These are phyloP conservation scores for Metarhizium sp. DNA, from an alignment of 2,329 filamentous ascomycete genomes.

Conservation along the genomic window DNA sequence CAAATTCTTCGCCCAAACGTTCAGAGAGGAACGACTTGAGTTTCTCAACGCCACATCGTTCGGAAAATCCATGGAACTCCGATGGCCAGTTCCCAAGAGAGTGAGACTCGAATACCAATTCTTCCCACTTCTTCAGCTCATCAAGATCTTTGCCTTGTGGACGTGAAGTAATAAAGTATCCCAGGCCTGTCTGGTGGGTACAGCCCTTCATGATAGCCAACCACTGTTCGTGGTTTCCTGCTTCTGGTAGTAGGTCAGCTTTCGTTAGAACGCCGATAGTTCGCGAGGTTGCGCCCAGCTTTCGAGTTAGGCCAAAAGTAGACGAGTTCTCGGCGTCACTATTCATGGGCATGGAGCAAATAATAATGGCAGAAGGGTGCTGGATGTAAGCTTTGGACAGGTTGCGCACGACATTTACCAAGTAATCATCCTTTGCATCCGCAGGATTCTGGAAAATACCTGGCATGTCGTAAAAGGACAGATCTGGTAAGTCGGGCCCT, in stretches of 20 bases:
- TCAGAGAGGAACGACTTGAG: slow-evolving; percentile 43
- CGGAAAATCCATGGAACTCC: slow-evolving; percentile 35
- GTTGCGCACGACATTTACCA: slow-evolving; percentile 64
- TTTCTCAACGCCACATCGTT: slow-evolving; percentile 43
- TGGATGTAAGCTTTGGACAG: slow-evolving; percentile 62
- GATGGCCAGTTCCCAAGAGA: slow-evolving; percentile 35
- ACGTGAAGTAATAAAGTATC: slow-evolving; percentile 70
- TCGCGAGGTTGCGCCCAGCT: slow-evolving; percentile 44
- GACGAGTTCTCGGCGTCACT: slow-evolving; percentile 68
- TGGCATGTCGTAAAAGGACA: slow-evolving; percentile 80
- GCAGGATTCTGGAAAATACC: slow-evolving; percentile 68
- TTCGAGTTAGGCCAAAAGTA: slow-evolving; percentile 55
- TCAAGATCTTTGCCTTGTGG: slow-evolving; percentile 47
- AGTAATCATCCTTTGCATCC: slow-evolving; percentile 53
- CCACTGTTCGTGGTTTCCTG: slow-evolving; percentile 46
- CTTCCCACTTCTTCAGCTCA: slow-evolving; percentile 41
- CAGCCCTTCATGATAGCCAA: slow-evolving; percentile 51
- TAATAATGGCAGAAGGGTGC: slow-evolving; percentile 61
- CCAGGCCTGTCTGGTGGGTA: slow-evolving; percentile 57
- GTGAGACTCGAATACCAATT: slow-evolving; percentile 37
- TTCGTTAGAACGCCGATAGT: slow-evolving; percentile 77
- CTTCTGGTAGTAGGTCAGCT: slow-evolving; percentile 58
- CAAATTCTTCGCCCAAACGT: slow-evolving; percentile 44
- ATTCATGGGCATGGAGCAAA: slow-evolving; percentile 71
- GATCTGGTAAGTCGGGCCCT: slow-evolving; percentile 57